Conservation (phyloP, 2,329 filamentous ascomycete species). For the Arthrobotrys sphaeroides region DNA sequence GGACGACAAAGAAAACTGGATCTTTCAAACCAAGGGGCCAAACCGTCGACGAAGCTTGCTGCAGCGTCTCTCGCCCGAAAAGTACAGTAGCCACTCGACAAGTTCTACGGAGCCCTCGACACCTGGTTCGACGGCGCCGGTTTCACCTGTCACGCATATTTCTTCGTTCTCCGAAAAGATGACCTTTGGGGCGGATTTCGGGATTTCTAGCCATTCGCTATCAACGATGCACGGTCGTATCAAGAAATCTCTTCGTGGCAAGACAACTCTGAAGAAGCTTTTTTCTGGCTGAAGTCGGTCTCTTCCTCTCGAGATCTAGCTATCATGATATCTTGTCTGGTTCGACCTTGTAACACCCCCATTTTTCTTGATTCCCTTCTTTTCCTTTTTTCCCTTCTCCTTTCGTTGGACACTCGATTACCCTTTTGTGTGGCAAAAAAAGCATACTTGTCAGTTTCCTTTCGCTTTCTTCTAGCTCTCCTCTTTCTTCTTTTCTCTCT, state of each 20-base stretch:
- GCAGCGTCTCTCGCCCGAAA: constrained; percentile 38
- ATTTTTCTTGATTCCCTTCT: constrained; percentile 8
- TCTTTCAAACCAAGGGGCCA: constrained; percentile 22
- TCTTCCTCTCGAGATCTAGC: constrained; percentile 11
- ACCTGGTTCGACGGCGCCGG: constrained; percentile 30
- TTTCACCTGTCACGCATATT: constrained; percentile 39
- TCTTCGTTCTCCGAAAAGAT: constrained; percentile 42
- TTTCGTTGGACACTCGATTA: constrained; percentile 38
- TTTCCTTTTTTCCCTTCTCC: not conserved
- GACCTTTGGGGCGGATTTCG: constrained; percentile 36
- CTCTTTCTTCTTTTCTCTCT: not conserved
- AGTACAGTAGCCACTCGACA: constrained; percentile 9
- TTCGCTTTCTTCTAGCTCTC: constrained; percentile 24
- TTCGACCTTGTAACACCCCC: not conserved
- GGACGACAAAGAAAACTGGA: constrained; percentile 48
- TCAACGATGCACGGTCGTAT: constrained; percentile 49
- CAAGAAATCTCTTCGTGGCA: constrained; percentile 40
- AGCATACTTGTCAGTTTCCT: constrained; percentile 31
- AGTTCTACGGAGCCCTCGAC: constrained; percentile 41
- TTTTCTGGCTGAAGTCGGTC: constrained; percentile 23
- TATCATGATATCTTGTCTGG: constrained; percentile 15
- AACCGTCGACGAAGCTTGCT: constrained; percentile 31
- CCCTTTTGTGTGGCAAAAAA: constrained; percentile 5
- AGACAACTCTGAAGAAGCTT: constrained; percentile 36
- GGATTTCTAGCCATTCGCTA: constrained; percentile 33